These are phyloP conservation scores for Leishmania amazonensis DNA, from an alignment of 208 protist genomes.

Conservation along the genomic window DNA sequence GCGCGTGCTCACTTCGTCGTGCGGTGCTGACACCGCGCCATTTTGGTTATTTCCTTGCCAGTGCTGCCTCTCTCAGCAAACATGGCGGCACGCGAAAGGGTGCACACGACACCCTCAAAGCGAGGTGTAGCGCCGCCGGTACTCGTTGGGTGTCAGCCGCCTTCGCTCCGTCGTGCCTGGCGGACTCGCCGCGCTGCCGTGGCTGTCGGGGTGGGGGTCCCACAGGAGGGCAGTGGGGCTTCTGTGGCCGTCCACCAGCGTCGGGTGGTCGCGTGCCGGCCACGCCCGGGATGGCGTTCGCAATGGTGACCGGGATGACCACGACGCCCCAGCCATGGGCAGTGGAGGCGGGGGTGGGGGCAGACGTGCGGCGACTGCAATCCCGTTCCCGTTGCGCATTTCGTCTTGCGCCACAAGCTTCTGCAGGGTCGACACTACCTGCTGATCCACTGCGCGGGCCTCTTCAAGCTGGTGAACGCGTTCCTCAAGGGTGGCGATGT, in stretches of 20 bases:
- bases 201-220: not conserved
- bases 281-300: slow-evolving; percentile 1
- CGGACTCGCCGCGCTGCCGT: not conserved
- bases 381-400: slow-evolving; percentile 3
- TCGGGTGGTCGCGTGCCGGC: not conserved
- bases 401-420: slow-evolving; percentile 42
- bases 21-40: not conserved
- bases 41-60: not conserved
- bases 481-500: slow-evolving; percentile 40
- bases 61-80: not conserved
- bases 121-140: slow-evolving; percentile 36
- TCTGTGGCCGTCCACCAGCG: not conserved
- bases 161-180: slow-evolving; percentile 3
- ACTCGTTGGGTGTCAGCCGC: slow-evolving; percentile 24
- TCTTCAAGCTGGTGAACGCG: slow-evolving; percentile 38
- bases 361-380: not conserved
- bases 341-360: not conserved
- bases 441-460: slow-evolving; percentile 22
- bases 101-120: slow-evolving; percentile 7
- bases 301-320: slow-evolving; percentile 3
- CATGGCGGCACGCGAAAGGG: not conserved
- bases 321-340: not conserved
- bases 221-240: not conserved
- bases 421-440: slow-evolving; percentile 38
- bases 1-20: not conserved